Percentiles rank a stretch among this genome's conserved stretches.
Conservation (phyloP, 2,329 filamentous ascomycete species). For the Aspergillus awamori region DNA sequence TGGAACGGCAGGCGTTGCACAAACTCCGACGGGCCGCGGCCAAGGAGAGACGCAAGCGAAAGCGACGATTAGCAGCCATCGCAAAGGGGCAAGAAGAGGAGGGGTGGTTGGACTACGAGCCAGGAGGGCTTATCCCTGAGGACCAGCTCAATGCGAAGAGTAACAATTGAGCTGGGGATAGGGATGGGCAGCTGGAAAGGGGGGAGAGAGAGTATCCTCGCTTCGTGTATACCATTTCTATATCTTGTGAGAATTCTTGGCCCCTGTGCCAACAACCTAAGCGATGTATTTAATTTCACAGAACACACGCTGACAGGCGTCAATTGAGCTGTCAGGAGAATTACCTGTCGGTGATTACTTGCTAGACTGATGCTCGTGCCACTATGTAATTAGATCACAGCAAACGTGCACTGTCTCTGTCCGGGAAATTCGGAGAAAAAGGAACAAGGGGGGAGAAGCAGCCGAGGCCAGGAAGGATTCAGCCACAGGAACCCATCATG, state of each 20-base stretch:
- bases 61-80: constrained; percentile 25
- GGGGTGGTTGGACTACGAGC: constrained; percentile 27
- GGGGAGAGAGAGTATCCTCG: neutral
- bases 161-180: neutral
- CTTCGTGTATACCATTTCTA: neutral
- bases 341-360: neutral
- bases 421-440: neutral
- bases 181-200: neutral
- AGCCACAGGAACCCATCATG: too few species aligned
- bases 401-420: neutral
- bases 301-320: neutral
- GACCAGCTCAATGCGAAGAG: constrained; percentile 11
- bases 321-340: neutral
- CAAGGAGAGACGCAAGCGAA: constrained; percentile 27
- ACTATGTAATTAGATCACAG: neutral
- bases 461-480: neutral
- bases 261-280: neutral
- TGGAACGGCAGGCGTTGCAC: constrained; percentile 9
- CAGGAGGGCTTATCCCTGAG: constrained; percentile 22
- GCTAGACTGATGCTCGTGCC: neutral
- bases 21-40: constrained; percentile 20
- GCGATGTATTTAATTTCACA: neutral
- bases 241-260: neutral
- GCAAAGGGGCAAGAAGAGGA: constrained; percentile 23
- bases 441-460: neutral